Evolutionary conservation across 495 filamentous ascomycete genomes (phyloP).

Genomic region (Terfezia boudieri): DNA sequence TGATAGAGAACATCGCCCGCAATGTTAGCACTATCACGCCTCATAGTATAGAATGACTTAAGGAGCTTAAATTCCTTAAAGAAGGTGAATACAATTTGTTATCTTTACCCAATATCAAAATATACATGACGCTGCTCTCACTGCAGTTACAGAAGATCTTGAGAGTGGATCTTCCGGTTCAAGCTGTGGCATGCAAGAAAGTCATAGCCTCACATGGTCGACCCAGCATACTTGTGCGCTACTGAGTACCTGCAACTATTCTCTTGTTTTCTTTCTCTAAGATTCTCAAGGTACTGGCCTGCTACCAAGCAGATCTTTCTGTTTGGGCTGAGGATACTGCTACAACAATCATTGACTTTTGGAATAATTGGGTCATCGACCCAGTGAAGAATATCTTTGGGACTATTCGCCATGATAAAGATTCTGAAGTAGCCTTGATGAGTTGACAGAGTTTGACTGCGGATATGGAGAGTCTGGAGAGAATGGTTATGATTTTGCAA

Average conservation of each 20-base stretch:
- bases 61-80: conserved; percentile 38
- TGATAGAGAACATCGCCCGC: conserved; percentile 61
- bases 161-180: conserved; percentile 32
- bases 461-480: conserved; percentile 74
- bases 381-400: conserved; percentile 60
- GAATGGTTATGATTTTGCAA: conserved; percentile 91
- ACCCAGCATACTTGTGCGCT: conserved; percentile 53
- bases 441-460: conserved; percentile 71
- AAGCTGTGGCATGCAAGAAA: conserved; percentile 27
- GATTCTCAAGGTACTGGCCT: conserved; percentile 49
- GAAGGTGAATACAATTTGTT: conserved; percentile 6
- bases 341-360: conserved; percentile 63
- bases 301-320: conserved; percentile 46
- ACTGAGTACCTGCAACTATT: conserved; percentile 55
- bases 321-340: conserved; percentile 58
- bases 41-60: conserved; percentile 39
- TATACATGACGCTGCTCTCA: conserved; percentile 24
- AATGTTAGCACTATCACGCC: conserved; percentile 33
- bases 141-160: conserved; percentile 45
- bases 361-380: conserved; percentile 83
- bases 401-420: conserved; percentile 77
- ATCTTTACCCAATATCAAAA: background rate
- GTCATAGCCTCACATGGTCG: conserved; percentile 41
- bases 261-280: conserved; percentile 59
- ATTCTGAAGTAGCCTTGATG: conserved; percentile 87